Conservation (phyloP, 1,139 yeast species). For the Candida sanyaensis region DNA sequence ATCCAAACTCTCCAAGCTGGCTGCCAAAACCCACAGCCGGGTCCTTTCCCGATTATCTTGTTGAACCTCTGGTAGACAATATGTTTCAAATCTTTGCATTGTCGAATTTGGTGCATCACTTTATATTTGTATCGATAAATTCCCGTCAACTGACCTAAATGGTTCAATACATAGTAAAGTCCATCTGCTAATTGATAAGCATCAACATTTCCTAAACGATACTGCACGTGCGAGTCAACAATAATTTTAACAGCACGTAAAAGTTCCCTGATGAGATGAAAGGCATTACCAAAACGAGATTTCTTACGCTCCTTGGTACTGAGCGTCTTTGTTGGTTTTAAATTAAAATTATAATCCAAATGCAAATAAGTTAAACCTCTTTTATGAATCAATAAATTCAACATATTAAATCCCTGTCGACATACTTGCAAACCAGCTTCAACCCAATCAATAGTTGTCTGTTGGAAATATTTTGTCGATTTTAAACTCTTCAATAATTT, state of each 20-base stretch:
- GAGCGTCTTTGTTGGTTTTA: slow-evolving; percentile 94
- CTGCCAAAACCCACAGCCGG: slow-evolving; percentile 99
- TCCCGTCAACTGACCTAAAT: slow-evolving; percentile 94
- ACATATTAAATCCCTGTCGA: slow-evolving; percentile 92
- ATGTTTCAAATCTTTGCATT: slow-evolving; percentile 94
- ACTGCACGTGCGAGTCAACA: slow-evolving; percentile 94
- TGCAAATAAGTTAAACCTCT: slow-evolving; percentile 92
- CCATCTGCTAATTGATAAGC: slow-evolving; percentile 96
- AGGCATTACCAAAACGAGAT: slow-evolving; percentile 95
- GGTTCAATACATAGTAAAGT: slow-evolving; percentile 83
- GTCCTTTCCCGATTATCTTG: slow-evolving; percentile 86
- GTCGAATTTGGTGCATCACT: slow-evolving; percentile 97
- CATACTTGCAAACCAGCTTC: slow-evolving; percentile 96
- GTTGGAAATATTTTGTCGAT: slow-evolving; percentile 85
- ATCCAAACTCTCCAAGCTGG: slow-evolving; percentile 99
- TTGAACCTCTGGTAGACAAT: slow-evolving; percentile 85
- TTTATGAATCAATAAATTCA: slow-evolving; percentile 84
- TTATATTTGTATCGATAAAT: slow-evolving; percentile 95
- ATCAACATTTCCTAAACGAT: slow-evolving; percentile 85
- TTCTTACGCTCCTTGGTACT: slow-evolving; percentile 96
- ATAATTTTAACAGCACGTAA: slow-evolving; percentile 76
- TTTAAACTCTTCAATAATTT: slow-evolving; percentile 68
- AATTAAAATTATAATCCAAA: slow-evolving; percentile 90
- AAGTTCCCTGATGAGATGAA: slow-evolving; percentile 89
- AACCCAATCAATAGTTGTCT: slow-evolving; percentile 94